A percentile compares a stretch with the other conserved stretches of the same genome.
Evolutionary conservation across 2,329 filamentous ascomycete genomes (phyloP).

Genomic region (Rachicladosporium sp.): DNA sequence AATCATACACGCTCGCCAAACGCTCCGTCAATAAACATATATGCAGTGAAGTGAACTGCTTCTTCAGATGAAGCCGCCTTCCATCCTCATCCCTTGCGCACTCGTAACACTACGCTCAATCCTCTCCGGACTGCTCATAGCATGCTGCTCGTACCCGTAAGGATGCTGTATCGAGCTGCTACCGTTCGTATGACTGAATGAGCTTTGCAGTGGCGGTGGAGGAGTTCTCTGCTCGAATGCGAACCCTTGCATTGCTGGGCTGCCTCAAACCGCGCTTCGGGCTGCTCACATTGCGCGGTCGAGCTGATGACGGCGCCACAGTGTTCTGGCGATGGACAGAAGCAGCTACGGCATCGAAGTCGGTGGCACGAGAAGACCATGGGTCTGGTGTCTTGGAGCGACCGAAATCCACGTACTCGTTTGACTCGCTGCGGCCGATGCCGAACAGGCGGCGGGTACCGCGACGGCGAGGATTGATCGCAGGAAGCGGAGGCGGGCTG

Average conservation of each 20-base stretch:
- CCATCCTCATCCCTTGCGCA: not conserved
- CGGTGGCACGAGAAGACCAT: slow-evolving; percentile 4
- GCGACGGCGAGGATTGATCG: slow-evolving; percentile 48
- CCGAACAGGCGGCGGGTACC: slow-evolving; percentile 27
- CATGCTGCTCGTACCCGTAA: slow-evolving; percentile 3
- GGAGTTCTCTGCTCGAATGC: slow-evolving; percentile 5
- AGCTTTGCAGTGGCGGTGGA: not conserved
- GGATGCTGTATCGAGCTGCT: slow-evolving; percentile 1
- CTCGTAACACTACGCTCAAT: slow-evolving; percentile 1
- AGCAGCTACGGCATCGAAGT: no score
- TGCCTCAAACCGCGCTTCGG: slow-evolving; percentile 8
- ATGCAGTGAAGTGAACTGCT: no score
- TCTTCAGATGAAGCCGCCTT: slow-evolving; percentile 5
- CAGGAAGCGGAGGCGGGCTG: slow-evolving; percentile 40
- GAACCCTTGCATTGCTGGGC: slow-evolving; percentile 9
- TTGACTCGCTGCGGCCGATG: slow-evolving; percentile 7
- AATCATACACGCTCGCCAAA: no score
- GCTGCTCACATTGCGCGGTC: slow-evolving; percentile 1
- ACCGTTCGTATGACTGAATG: no score
- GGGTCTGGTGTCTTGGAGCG: slow-evolving; percentile 13
- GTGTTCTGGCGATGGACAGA: no score
- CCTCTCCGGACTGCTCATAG: slow-evolving; percentile 1
- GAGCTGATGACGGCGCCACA: not conserved
- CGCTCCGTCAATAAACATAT: no score
- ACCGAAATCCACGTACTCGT: not conserved